phyloP scores from a whole-genome alignment of 1,139 yeast genomes.

The Geotrichum australiense region DNA sequence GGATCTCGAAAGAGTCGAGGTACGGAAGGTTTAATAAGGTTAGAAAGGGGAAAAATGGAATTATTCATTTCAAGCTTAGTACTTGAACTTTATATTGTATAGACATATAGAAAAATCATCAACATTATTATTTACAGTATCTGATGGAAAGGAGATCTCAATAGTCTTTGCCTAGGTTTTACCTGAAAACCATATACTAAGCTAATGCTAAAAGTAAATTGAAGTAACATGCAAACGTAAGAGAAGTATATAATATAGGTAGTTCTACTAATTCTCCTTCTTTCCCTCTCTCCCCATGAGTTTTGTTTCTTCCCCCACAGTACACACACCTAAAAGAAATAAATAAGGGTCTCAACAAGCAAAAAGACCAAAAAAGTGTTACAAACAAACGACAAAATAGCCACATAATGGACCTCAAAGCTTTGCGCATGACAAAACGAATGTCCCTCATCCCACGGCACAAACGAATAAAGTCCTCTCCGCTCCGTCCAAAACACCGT shows the following conservation, averaged over 20 bases:
- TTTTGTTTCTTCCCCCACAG: neutral
- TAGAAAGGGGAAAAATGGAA: slow-evolving; percentile 27
- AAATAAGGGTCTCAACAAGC: slow-evolving; percentile 8
- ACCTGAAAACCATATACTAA: neutral
- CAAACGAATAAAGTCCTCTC: slow-evolving; percentile 27
- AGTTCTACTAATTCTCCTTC: too few relatives aligned
- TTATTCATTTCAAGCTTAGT: slow-evolving; percentile 9
- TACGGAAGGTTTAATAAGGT: slow-evolving; percentile 68
- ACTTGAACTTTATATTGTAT: too few relatives aligned
- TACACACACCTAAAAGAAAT: neutral
- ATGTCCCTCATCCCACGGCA: slow-evolving; percentile 18
- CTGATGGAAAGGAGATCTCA: neutral
- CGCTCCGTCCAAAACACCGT: slow-evolving; percentile 24
- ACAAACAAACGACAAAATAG: slow-evolving; percentile 14
- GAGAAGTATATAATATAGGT: too few relatives aligned
- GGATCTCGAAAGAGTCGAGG: slow-evolving; percentile 76
- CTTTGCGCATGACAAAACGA: slow-evolving; percentile 22
- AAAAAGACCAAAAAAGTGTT: slow-evolving; percentile 11
- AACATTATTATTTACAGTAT: too few relatives aligned
- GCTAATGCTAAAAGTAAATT: neutral
- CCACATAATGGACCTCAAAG: slow-evolving; percentile 19
- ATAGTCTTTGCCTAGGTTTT: neutral
- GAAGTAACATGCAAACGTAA: neutral
- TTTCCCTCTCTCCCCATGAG: too few relatives aligned
- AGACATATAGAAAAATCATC: too few relatives aligned